A percentile compares a stretch with the other conserved stretches of the same genome.
Evolutionary conservation across 1,139 yeast genomes (phyloP).

Genomic region (Yamadazyma oceani): DNA sequence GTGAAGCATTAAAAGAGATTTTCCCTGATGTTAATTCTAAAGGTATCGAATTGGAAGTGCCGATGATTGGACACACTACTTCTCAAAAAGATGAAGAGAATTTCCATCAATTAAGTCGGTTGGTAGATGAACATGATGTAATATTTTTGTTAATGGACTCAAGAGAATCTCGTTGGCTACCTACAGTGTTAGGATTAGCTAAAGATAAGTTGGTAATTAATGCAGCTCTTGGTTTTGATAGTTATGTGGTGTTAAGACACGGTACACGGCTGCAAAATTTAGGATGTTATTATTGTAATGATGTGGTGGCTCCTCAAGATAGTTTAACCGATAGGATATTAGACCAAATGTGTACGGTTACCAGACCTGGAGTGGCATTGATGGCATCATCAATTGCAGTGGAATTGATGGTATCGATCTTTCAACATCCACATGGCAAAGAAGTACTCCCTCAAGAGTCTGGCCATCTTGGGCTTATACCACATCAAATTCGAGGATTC

Average conservation of each 20-base stretch:
- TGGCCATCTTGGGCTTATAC: slow-evolving; percentile 64
- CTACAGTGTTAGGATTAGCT: slow-evolving; percentile 75
- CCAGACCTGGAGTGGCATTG: slow-evolving; percentile 92
- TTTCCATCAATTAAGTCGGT: slow-evolving; percentile 48
- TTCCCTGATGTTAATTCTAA: slow-evolving; percentile 72
- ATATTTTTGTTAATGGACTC: slow-evolving; percentile 87
- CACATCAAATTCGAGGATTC: slow-evolving; percentile 91
- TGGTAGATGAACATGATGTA: slow-evolving; percentile 73
- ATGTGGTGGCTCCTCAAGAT: slow-evolving; percentile 91
- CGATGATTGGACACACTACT: slow-evolving; percentile 85
- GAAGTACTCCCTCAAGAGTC: slow-evolving; percentile 40
- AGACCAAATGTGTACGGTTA: slow-evolving; percentile 98
- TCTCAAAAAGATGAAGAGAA: slow-evolving; percentile 41
- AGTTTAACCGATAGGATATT: slow-evolving; percentile 80
- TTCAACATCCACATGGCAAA: slow-evolving; percentile 60
- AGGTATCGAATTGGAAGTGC: slow-evolving; percentile 72
- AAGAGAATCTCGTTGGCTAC: slow-evolving; percentile 94
- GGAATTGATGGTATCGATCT: slow-evolving; percentile 70
- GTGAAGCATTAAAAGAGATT: slow-evolving; percentile 64
- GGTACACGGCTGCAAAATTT: slow-evolving; percentile 55
- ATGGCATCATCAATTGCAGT: slow-evolving; percentile 87
- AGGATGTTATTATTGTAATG: slow-evolving; percentile 96
- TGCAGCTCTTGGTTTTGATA: slow-evolving; percentile 94
- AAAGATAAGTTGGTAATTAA: slow-evolving; percentile 73
- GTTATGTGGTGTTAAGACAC: slow-evolving; percentile 90